Conservation (phyloP, 768 basidiomycete species). For the Strobilomyces echinocephalus region DNA sequence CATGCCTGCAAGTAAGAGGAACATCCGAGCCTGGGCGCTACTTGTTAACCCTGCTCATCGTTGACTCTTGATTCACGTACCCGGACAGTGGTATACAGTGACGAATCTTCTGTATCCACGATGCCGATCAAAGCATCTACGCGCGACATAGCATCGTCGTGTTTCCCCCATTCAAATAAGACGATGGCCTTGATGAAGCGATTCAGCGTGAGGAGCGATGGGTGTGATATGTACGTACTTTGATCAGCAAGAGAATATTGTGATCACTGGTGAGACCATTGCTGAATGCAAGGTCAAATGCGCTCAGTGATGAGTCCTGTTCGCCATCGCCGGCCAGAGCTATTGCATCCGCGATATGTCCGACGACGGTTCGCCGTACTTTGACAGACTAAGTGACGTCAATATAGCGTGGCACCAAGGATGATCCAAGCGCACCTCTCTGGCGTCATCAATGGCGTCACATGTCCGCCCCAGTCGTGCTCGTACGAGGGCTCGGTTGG, state of each 20-base stretch:
- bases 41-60: background rate
- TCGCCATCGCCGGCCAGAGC: background rate
- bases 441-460: constrained; percentile 1
- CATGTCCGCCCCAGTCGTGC: background rate
- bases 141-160: constrained; percentile 5
- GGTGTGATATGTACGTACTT: background rate
- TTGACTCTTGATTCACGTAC: background rate
- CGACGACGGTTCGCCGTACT: background rate
- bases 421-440: background rate
- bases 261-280: background rate
- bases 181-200: background rate
- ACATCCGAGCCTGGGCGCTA: constrained; percentile 4
- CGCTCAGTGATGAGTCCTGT: background rate
- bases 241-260: constrained; percentile 10
- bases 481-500: constrained; percentile 3
- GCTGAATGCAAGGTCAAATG: constrained; percentile 10
- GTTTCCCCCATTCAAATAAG: constrained; percentile 6
- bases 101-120: background rate
- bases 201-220: background rate
- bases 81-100: background rate
- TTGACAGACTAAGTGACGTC: background rate
- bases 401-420: background rate
- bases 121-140: background rate
- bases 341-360: background rate
- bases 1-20: background rate